Conservation (phyloP, 2,329 filamentous ascomycete species). For the Ceratocystis papillata region DNA sequence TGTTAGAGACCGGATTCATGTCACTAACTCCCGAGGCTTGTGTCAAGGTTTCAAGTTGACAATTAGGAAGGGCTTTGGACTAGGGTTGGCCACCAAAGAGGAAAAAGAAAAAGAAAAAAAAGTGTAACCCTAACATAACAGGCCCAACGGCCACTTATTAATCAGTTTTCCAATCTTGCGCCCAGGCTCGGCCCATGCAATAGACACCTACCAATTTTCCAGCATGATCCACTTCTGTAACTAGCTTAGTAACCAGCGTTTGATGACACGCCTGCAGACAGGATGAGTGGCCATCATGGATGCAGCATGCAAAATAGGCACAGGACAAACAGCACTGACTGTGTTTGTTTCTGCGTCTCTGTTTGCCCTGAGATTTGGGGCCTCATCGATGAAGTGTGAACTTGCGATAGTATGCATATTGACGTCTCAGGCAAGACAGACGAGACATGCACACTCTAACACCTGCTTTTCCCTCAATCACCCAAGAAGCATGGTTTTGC, state of each 20-base stretch:
- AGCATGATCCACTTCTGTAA: not conserved
- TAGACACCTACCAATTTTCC: too few species aligned
- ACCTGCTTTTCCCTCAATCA: not conserved
- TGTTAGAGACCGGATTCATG: not conserved
- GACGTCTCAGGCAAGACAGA: not conserved
- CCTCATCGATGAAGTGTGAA: not conserved
- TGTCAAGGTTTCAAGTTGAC: constrained; percentile 8
- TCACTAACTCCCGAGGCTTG: not conserved
- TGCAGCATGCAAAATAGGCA: not conserved
- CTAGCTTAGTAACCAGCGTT: not conserved
- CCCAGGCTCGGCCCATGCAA: too few species aligned
- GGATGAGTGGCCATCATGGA: not conserved
- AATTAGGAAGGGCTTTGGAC: not conserved
- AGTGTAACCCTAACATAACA: not conserved
- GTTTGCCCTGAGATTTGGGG: not conserved
- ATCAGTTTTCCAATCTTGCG: too few species aligned
- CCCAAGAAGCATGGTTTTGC: too few species aligned
- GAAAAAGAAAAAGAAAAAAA: too few species aligned
- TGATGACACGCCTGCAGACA: not conserved
- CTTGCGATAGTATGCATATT: not conserved
- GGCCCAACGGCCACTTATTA: not conserved
- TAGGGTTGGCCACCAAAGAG: not conserved
- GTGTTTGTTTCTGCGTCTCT: not conserved
- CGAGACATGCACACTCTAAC: not conserved
- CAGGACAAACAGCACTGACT: not conserved